These are phyloP conservation scores for Pogostemon cablin DNA, from an alignment of 257 asterid genomes.

Conservation along the genomic window DNA sequence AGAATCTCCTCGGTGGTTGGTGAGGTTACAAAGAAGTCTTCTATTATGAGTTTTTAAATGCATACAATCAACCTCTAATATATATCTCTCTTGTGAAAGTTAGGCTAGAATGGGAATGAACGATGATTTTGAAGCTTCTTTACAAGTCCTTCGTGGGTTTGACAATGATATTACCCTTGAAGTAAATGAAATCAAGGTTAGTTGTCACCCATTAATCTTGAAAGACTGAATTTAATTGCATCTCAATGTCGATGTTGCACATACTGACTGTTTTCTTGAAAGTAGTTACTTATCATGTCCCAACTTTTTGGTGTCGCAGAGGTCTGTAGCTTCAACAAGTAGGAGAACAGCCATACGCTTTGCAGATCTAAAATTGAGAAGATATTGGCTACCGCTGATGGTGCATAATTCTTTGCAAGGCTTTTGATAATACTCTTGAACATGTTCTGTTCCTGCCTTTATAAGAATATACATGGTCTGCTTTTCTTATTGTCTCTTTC, in stretches of 20 bases:
- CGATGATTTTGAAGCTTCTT: constrained; percentile 66
- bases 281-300: constrained; percentile 19
- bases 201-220: not conserved
- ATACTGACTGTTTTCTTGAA: constrained; percentile 14
- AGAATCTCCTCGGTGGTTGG: constrained; percentile 97
- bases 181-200: constrained; percentile 64
- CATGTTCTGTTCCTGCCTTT: not conserved
- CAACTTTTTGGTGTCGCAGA: constrained; percentile 43
- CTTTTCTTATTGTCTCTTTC: constrained; percentile 8
- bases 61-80: constrained; percentile 7
- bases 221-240: not conserved
- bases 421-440: constrained; percentile 5
- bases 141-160: constrained; percentile 74
- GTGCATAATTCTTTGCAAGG: constrained; percentile 37
- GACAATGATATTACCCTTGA: constrained; percentile 64
- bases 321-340: constrained; percentile 83
- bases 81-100: not conserved
- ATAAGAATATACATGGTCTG: not conserved
- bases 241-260: constrained; percentile 2
- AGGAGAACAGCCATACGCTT: constrained; percentile 77
- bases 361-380: constrained; percentile 74
- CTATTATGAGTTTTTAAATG: not conserved
- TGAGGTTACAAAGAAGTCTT: constrained; percentile 40
- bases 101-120: constrained; percentile 76
- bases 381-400: constrained; percentile 98